phyloP scores from a whole-genome alignment of 305 asterid genomes.

The Plantago rigida region DNA sequence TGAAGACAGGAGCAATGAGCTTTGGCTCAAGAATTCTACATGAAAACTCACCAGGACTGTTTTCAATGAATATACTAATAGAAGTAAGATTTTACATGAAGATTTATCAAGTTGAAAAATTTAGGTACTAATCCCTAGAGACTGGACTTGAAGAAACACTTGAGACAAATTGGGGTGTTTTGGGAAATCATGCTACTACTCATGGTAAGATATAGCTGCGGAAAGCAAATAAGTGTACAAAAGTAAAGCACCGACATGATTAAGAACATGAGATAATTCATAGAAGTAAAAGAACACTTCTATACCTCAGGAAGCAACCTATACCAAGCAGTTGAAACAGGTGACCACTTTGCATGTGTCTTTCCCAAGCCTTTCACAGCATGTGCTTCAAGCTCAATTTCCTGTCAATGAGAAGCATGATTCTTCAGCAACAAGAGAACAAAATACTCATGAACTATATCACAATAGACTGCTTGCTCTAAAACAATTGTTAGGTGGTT shows the following conservation, averaged over 20 bases:
- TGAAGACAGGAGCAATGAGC: too few species aligned
- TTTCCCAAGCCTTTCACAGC: constrained; percentile 90
- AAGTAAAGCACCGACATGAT: not conserved
- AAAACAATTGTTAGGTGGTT: too few species aligned
- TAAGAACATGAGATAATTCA: not conserved
- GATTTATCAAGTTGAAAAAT: too few species aligned
- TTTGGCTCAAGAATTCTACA: too few species aligned
- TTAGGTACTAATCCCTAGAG: too few species aligned
- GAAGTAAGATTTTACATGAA: too few species aligned
- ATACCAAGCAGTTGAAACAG: constrained; percentile 96
- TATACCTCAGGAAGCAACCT: constrained; percentile 94
- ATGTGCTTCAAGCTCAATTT: constrained; percentile 90
- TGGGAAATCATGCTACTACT: too few species aligned
- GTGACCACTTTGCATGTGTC: constrained; percentile 97
- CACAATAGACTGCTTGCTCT: not conserved
- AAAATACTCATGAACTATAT: not conserved
- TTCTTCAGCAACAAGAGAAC: not conserved
- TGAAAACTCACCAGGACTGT: too few species aligned
- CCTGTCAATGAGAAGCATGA: constrained; percentile 38
- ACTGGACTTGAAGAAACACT: too few species aligned
- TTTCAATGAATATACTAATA: too few species aligned
- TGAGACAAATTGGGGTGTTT: too few species aligned
- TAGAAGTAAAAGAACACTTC: not conserved
- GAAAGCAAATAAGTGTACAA: not conserved
- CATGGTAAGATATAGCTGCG: too few species aligned